Base-by-base conservation (phyloP, 148 eudicot genomes). In the Silene uniflora region DNA sequence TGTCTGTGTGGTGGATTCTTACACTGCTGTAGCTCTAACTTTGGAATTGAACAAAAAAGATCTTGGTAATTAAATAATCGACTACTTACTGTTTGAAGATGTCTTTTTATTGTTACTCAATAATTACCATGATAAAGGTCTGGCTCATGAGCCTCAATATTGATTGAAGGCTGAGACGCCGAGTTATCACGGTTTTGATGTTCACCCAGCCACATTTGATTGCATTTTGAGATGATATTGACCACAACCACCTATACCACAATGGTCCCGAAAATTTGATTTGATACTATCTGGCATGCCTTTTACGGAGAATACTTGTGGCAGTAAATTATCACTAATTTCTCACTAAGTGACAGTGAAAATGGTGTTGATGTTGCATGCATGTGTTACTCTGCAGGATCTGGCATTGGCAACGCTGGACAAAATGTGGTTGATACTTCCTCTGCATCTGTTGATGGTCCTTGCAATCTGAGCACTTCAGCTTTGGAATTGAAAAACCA, bases 11-110 rank as follows among this genome's bases (percentile, higher is more conserved):
- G 21, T 52, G 12, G 61, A 17, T 52, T 71, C 44, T 52, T 32
- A 52, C 22, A 14, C 61, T 25, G 32, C 18, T 17, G 42, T 6
- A 21, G 11, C 11, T 23, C 27, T 18, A 24, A 54, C 62, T 54
- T 71, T 17, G 49, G 72, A 61, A 65, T 65, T 68, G 6, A 24
- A 58, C 24, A 49, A 39, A 70, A 75, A 71, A 17, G 44, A 19
- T 44, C 27, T 55, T 39, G 72, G 83, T 76, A 76, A 65, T 35
- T 64, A n/a, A 21, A 19, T 49, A 52, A 12, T 52, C 17, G 17
- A 52, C 56, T 52, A 3, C 56, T 52, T 52, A 52, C 56, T 52
- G 56, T 52, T 52, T 52, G 14, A 12, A 39, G 10, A 13, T 52
- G 56, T 52, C 16, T 52, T 52, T 52, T 16, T 49, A 52, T 52